Base-by-base conservation (phyloP, 768 basidiomycete genomes). In the Sistotremastrum suecicum region DNA sequence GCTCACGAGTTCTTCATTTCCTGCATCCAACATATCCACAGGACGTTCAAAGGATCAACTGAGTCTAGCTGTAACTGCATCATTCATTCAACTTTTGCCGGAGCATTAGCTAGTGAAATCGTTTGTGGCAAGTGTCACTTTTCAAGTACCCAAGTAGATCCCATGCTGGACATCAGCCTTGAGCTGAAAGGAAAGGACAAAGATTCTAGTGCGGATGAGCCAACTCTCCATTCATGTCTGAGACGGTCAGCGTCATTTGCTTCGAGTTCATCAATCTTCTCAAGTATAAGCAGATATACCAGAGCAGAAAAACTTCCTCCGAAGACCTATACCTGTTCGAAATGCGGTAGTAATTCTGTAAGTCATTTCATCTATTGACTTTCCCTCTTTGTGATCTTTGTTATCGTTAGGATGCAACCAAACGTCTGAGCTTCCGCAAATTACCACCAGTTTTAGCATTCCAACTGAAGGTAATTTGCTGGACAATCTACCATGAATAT, bases 361-460 rank as follows among this genome's bases (percentile, higher is more conserved):
- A 50, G 74, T 63, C 35, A 20, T 20, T 29, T 36, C 10, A 37
- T 37, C 33, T 34, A 9, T 47, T 43, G 32, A n/a, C 31, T 42
- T 12, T 40, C 42, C 42, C 39, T 48, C 9, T 48, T 28, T 49
- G 48, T 29, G 31, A 33, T 37, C 43, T 39, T 47, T 33, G 28
- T 40, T 11, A 43, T 47, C 28, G 31, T 39, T 58, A 87, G 74
- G 79, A 83, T 53, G 85, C 83, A 1, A 87, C 76, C 52, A 90
- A 92, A 57, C 78, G 86, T 5, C 66, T 97, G 42, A 86, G 83
- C 53, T 80, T 97, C 53, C 76, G 74, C 42, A 83, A 80, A 53
- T 68, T 98, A 5, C 91, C 94, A 0, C 82, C 86, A 0, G 90
- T 94, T 0, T 66, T 98, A 41, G 87, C 84, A 53, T 87, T 98